Base-by-base conservation (phyloP, 2,329 filamentous ascomycete genomes). In the Colletotrichum sp. region DNA sequence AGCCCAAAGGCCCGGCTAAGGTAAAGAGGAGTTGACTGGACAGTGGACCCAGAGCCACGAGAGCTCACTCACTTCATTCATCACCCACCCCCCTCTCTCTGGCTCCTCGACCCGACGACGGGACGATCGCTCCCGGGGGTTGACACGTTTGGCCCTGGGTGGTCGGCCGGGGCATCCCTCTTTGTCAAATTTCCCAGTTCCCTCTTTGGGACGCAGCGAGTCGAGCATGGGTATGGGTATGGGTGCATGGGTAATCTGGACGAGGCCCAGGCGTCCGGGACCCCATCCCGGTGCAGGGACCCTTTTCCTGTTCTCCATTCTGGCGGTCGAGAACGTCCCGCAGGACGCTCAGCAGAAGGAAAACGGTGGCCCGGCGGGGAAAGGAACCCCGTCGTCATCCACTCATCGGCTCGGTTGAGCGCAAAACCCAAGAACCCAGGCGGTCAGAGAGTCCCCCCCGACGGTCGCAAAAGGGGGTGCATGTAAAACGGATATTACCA, bases 81-180 rank as follows among this genome's bases (percentile, higher is more conserved):
- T 16, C 57, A 60, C 15, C 28, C 30, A 28, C 28, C 30, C 60
- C 30, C 30, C n/a, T 32, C 27, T 19, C 30, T 63, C 30, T 22
- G 30, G 30, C 13, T 30, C 34, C 32, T 15, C 13, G 55, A 39
- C 36, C 52, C 19, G 34, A 36, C 36, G 69, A 66, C 73, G 73
- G 73, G 57, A 72, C 73, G 73, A 75, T 75, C 73, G 73, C 68
- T 75, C 39, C 73, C 70, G 73, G 68, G 52, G 36, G 63, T 72
- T 75, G 63, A 75, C 68, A 74, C 61, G 72, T 55, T 66, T 57
- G 52, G 72, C 30, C 39, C 68, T 69, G 44, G 44, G 11, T 13
- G 44, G n/a, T 22, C 44, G 44, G 68, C 72, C 25, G 68, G 72
- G 69, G n/a, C 32, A 75, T 68, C 69, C 73, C 69, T 36, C 30